These are phyloP conservation scores for Catunica adiposa DNA, from an alignment of 2,329 filamentous ascomycete species.

Conservation along the genomic window DNA sequence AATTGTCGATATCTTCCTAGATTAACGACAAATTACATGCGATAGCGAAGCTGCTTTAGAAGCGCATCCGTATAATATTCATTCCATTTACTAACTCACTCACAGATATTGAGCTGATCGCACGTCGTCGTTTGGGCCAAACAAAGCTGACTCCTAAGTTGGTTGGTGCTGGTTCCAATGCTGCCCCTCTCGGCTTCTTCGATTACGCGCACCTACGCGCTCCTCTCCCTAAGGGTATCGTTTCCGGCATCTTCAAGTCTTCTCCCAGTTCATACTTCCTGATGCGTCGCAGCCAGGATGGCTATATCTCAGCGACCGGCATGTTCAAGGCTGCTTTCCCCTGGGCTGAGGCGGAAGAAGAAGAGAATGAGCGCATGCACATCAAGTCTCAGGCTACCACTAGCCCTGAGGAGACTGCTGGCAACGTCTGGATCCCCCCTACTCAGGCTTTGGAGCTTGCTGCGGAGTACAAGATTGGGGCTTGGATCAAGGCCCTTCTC, in stretches of 20 bases:
- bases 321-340: constrained; percentile 89
- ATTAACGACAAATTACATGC: not conserved
- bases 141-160: constrained; percentile 78
- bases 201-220: constrained; percentile 94
- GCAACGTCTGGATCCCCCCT: constrained; percentile 91
- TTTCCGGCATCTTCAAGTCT: constrained; percentile 82
- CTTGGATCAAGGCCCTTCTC: constrained; percentile 85
- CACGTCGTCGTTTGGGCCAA: constrained; percentile 76
- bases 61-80: no score
- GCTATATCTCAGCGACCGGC: constrained; percentile 69
- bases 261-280: constrained; percentile 89
- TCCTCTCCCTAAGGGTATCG: constrained; percentile 77
- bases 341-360: constrained; percentile 54
- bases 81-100: not conserved
- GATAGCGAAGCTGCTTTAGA: no score
- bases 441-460: constrained; percentile 65
- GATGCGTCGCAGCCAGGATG: constrained; percentile 79
- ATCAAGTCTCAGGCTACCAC: constrained; percentile 71
- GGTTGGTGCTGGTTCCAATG: constrained; percentile 56
- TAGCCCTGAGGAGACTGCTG: constrained; percentile 80
- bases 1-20: not conserved
- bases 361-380: constrained; percentile 61
- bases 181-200: constrained; percentile 63
- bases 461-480: constrained; percentile 67
- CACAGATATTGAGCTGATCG: constrained; percentile 56